Conservation (phyloP, 1,284 basidiomycete genomes). For the Takashimella tepidaria region DNA sequence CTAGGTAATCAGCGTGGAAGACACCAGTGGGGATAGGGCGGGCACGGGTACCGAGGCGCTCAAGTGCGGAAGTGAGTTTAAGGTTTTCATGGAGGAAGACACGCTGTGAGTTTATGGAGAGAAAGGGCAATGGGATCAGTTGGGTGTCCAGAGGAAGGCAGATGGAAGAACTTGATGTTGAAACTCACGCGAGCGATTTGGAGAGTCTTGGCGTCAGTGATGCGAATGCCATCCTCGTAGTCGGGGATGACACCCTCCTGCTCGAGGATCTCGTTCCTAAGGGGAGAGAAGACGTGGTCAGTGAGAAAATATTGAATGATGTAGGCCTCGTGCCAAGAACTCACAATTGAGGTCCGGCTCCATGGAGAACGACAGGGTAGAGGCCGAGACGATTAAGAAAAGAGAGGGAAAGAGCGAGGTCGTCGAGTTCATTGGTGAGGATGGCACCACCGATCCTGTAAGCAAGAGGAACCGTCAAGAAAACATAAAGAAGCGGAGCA, state of each 20-base stretch:
- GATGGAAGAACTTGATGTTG: background rate
- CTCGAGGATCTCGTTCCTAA: slow-evolving; percentile 82
- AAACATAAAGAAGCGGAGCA: too few species aligned
- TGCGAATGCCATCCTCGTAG: slow-evolving; percentile 91
- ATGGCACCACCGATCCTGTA: slow-evolving; percentile 80
- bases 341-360: slow-evolving; percentile 80
- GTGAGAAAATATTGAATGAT: background rate
- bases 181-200: slow-evolving; percentile 67
- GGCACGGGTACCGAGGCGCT: slow-evolving; percentile 86
- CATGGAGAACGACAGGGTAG: slow-evolving; percentile 90
- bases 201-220: slow-evolving; percentile 89
- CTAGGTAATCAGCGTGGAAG: slow-evolving; percentile 90
- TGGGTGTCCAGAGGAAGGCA: too few species aligned
- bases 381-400: slow-evolving; percentile 90
- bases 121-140: too few species aligned
- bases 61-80: slow-evolving; percentile 81
- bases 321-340: too few species aligned
- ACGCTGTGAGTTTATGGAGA: slow-evolving; percentile 43
- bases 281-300: slow-evolving; percentile 6
- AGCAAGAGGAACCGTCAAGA: too few species aligned
- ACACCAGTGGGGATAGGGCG: slow-evolving; percentile 93
- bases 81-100: slow-evolving; percentile 95
- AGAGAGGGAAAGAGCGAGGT: slow-evolving; percentile 84
- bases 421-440: slow-evolving; percentile 74
- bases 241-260: slow-evolving; percentile 83